These are phyloP conservation scores for Mycena filopes DNA, from an alignment of 768 basidiomycete species.

Conservation along the genomic window DNA sequence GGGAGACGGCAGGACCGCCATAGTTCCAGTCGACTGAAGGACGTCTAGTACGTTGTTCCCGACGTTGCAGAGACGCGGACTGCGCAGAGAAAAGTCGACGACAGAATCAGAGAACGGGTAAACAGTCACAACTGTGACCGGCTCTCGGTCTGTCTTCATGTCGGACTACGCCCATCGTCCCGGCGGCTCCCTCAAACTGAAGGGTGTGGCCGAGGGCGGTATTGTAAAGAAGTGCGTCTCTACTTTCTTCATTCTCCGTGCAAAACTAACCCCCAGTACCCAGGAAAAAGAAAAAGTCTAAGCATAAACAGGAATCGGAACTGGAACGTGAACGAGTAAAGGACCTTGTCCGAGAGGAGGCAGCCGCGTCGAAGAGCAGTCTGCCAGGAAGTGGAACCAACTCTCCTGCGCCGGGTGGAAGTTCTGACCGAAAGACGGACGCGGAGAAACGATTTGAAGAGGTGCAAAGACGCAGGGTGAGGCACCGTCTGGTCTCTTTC, in stretches of 20 bases:
- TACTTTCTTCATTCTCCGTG: constrained; percentile 20
- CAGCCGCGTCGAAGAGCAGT: constrained; percentile 47
- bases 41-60: constrained; percentile 35
- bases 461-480: constrained; percentile 81
- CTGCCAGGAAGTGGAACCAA: constrained; percentile 67
- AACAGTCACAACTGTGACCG: constrained; percentile 20
- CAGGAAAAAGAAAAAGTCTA: constrained; percentile 91
- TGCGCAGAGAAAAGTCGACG: neutral
- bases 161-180: constrained; percentile 88
- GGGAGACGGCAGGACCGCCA: constrained; percentile 84
- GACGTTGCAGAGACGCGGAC: constrained; percentile 21
- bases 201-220: constrained; percentile 82
- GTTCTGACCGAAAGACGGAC: constrained; percentile 77
- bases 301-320: constrained; percentile 62
- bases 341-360: constrained; percentile 63
- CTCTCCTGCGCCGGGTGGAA: constrained; percentile 66
- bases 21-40: constrained; percentile 38
- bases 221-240: constrained; percentile 81
- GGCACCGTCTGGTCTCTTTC: constrained; percentile 9
- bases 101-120: constrained; percentile 11
- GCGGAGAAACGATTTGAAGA: constrained; percentile 92
- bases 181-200: constrained; percentile 90
- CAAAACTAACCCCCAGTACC: constrained; percentile 4
- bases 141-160: no score
- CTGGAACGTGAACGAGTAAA: constrained; percentile 60